A percentile compares a stretch with the other conserved stretches of the same genome.
phyloP scores from a whole-genome alignment of 108 stramenopile species.

The Skeletonema potamos region DNA sequence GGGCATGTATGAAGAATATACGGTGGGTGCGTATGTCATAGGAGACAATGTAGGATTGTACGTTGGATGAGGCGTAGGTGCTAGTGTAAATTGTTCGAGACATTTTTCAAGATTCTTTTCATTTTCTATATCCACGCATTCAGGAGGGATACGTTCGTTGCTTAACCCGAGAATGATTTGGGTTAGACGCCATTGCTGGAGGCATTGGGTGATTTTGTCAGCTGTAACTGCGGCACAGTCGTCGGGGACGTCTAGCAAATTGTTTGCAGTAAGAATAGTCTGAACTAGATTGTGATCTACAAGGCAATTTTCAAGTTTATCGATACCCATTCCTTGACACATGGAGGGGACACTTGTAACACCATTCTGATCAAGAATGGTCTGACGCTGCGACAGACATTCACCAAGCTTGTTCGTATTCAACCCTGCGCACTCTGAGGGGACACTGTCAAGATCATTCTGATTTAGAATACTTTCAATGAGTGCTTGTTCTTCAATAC shows the following conservation, averaged over 20 bases:
- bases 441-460: neutral
- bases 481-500: neutral
- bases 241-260: neutral
- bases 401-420: neutral
- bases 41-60: neutral
- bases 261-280: neutral
- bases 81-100: neutral
- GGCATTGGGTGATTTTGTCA: neutral
- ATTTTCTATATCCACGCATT: neutral
- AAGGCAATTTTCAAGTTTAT: neutral
- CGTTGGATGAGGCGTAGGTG: neutral
- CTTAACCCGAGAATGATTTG: neutral
- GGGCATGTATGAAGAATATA: neutral
- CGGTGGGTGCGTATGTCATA: neutral
- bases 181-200: neutral
- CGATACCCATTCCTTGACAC: neutral
- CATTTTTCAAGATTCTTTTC: neutral
- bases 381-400: neutral
- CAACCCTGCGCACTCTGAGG: neutral
- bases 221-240: neutral
- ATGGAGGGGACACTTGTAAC: neutral
- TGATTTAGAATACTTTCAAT: neutral
- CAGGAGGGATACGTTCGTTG: neutral
- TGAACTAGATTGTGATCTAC: neutral
- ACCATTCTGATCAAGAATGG: neutral